Conservation (phyloP, 108 stramenopile genomes). For the Parietichytrium sp. region DNA sequence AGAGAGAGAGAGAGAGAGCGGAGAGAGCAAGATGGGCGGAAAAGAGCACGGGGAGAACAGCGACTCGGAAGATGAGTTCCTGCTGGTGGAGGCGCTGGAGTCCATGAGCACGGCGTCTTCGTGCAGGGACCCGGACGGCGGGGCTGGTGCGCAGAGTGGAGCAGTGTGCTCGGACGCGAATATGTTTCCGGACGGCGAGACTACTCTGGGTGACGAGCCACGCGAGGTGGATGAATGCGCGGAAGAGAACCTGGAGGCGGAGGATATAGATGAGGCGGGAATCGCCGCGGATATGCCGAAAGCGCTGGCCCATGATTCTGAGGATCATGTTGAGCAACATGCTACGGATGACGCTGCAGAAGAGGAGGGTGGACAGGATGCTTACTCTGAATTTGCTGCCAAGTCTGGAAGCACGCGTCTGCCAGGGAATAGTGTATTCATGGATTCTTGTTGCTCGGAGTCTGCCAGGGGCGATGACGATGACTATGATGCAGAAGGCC, state of each 20-base stretch:
- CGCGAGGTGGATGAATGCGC: background rate
- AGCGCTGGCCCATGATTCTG: background rate
- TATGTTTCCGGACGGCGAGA: background rate
- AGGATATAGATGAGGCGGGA: background rate
- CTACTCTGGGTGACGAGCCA: background rate
- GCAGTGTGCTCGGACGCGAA: background rate
- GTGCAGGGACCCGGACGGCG: no score
- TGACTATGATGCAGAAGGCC: background rate
- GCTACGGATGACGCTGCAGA: background rate
- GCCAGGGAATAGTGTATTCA: background rate
- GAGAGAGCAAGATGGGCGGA: no score
- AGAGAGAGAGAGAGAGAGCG: no score
- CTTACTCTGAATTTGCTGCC: background rate
- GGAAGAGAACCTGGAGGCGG: background rate
- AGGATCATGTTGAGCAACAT: background rate
- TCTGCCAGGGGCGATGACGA: background rate
- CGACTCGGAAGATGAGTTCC: background rate
- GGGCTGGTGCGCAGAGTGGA: background rate
- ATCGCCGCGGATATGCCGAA: background rate
- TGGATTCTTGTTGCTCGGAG: background rate
- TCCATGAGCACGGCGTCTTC: no score
- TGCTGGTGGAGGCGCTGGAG: background rate
- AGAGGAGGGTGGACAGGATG: no score
- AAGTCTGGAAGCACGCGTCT: background rate
- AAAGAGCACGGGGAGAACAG: no score